Evolutionary conservation across 345 rosid species (phyloP), one percentile per base, ranked within the genome.

Genomic region (Heritiera fomes): DNA sequence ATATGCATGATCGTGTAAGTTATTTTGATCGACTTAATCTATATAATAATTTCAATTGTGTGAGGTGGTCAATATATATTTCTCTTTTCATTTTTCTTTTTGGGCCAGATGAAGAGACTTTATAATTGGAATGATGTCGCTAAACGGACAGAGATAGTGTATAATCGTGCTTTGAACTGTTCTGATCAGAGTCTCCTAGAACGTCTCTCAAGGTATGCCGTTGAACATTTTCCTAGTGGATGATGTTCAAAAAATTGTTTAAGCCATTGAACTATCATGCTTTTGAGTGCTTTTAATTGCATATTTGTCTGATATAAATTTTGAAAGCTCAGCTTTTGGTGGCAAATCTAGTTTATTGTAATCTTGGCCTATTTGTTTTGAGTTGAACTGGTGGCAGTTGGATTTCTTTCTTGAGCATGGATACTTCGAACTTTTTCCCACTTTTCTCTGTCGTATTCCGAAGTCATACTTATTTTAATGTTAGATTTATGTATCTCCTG

Each of bases 41-140:
- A 46, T 75, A 9, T 53, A 7, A 59, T 23, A 17, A 70, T 72
- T 76, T 60, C 46, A 60, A 40, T 10, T 68, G 18, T 72, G 32
- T 60, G 23, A 43, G 38, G 46, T 75, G 41, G 49, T 67, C 32
- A 20, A 66, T 55, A 8, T 68, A 14, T 76, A 15, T 65, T 70
- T 43, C 23, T 52, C 11, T 70, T 46, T 40, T 32, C 32, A 30
- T 17, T 49, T 76, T 8, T 41, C 58, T 49, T 14, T 71, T 58
- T 40, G 41, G 79, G 45, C 61, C 56, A 90, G 93, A 88, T 94
- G 95, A 94, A 86, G 87, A 88, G 87, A 80, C 97, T 96, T 55
- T 96, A 96, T 71, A 88, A 89, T 85, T 96, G 98, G 99, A 96
- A 89, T 64, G 99, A 96, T 87, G 98, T 94, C 67, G 97, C 99